Evolutionary conservation across 2,329 filamentous ascomycete species (phyloP).

Genomic region (Colletotrichum orchidophilum): DNA sequence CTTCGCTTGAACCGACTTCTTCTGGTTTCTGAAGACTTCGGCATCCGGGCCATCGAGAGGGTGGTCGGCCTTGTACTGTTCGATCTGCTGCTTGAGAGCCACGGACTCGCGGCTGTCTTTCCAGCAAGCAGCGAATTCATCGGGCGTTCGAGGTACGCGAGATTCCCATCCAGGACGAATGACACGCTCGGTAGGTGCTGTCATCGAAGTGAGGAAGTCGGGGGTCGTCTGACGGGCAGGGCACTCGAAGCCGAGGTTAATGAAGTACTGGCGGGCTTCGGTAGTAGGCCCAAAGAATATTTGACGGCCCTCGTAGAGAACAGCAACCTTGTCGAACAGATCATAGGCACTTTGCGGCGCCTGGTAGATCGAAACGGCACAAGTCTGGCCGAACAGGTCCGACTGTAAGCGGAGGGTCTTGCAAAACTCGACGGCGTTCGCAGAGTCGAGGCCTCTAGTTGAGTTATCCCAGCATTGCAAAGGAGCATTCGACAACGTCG

Average conservation of each 20-base stretch:
- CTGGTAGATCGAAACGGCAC: slow-evolving; percentile 62
- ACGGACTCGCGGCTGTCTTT: slow-evolving; percentile 38
- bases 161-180: slow-evolving; percentile 39
- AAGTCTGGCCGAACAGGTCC: slow-evolving; percentile 39
- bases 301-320: slow-evolving; percentile 73
- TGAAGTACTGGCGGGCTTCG: slow-evolving; percentile 71
- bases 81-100: slow-evolving; percentile 41
- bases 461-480: slow-evolving; percentile 54
- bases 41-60: slow-evolving; percentile 26
- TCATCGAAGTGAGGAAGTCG: slow-evolving; percentile 76
- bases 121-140: slow-evolving; percentile 44
- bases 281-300: slow-evolving; percentile 72
- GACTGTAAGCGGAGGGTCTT: slow-evolving; percentile 41
- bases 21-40: slow-evolving; percentile 16
- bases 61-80: slow-evolving; percentile 37
- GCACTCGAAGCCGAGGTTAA: slow-evolving; percentile 71
- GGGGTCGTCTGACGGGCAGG: slow-evolving; percentile 69
- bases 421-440: slow-evolving; percentile 36
- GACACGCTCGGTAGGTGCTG: slow-evolving; percentile 44
- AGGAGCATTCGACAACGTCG: slow-evolving; percentile 40
- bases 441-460: slow-evolving; percentile 55
- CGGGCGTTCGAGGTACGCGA: slow-evolving; percentile 42
- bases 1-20: slow-evolving; percentile 35
- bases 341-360: slow-evolving; percentile 68
- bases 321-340: slow-evolving; percentile 70